Conservation (phyloP, 495 filamentous ascomycete genomes). For the Stereocaulon alpinum region DNA sequence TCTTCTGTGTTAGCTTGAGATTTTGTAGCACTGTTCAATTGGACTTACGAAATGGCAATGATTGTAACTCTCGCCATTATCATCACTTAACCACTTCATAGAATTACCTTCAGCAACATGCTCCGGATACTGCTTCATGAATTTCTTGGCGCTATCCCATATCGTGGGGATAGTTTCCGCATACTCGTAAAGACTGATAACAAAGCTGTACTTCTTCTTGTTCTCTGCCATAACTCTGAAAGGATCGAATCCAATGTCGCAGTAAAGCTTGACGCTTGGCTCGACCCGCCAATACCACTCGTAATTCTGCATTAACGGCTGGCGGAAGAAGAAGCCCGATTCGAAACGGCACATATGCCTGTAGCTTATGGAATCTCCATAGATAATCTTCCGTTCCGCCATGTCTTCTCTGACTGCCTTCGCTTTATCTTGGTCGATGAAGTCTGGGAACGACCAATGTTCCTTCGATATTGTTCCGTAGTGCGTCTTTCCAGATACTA, state of each 20-base stretch:
- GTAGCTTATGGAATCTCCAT: slow-evolving; percentile 86
- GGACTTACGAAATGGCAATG: slow-evolving; percentile 85
- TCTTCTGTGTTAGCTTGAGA: background rate
- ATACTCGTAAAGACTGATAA: slow-evolving; percentile 88
- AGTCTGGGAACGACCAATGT: slow-evolving; percentile 83
- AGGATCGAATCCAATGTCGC: slow-evolving; percentile 72
- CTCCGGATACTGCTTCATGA: slow-evolving; percentile 79
- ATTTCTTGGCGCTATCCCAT: slow-evolving; percentile 87
- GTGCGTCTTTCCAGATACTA: slow-evolving; percentile 82
- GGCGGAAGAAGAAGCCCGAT: slow-evolving; percentile 88
- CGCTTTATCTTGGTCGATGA: slow-evolving; percentile 80
- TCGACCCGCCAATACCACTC: slow-evolving; percentile 93
- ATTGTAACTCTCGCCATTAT: slow-evolving; percentile 84
- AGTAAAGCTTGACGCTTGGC: slow-evolving; percentile 78
- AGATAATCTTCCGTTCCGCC: slow-evolving; percentile 78
- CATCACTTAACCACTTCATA: slow-evolving; percentile 84
- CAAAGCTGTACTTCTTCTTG: slow-evolving; percentile 84
- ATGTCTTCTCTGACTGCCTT: slow-evolving; percentile 73
- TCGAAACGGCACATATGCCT: slow-evolving; percentile 93
- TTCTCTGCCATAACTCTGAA: slow-evolving; percentile 84
- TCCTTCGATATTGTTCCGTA: slow-evolving; percentile 78
- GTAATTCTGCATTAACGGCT: slow-evolving; percentile 69
- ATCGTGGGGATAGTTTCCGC: slow-evolving; percentile 90
- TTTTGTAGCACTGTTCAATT: background rate
- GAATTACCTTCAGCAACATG: slow-evolving; percentile 77